phyloP scores from a whole-genome alignment of 2,329 filamentous ascomycete species.

The Hypoxylon sp. region DNA sequence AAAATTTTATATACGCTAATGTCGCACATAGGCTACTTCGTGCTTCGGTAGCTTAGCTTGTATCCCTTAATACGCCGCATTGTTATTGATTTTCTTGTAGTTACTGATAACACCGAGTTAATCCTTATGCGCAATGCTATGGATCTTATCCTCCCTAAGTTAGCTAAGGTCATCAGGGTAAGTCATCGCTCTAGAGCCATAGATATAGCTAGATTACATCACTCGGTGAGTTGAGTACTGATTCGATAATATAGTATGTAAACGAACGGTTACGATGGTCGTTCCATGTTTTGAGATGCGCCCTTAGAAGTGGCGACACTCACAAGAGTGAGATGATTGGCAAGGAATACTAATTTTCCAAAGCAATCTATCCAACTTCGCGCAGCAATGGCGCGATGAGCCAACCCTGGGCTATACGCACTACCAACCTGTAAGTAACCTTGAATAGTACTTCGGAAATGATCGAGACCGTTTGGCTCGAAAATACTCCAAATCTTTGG shows the following conservation, averaged over 20 bases:
- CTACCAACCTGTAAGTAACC: conserved; percentile 39
- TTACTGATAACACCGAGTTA: conserved; percentile 66
- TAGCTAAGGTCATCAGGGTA: conserved; percentile 78
- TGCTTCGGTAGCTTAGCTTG: conserved; percentile 24
- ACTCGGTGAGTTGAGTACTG: conserved; percentile 1
- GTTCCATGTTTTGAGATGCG: neutral
- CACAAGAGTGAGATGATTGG: neutral
- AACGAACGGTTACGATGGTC: neutral
- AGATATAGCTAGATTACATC: neutral
- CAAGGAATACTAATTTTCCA: conserved; percentile 6
- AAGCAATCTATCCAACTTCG: conserved; percentile 79
- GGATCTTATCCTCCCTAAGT: conserved; percentile 81
- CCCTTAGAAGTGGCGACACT: neutral
- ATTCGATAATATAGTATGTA: conserved; percentile 25
- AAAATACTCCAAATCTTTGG: neutral
- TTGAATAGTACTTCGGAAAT: neutral
- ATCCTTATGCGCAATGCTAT: conserved; percentile 83
- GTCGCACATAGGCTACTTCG: conserved; percentile 62
- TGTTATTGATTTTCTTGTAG: conserved; percentile 19
- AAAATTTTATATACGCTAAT: conserved; percentile 21
- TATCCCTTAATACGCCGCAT: neutral
- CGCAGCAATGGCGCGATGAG: conserved; percentile 71
- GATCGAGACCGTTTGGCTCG: neutral
- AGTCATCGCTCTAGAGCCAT: conserved; percentile 2
- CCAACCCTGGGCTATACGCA: conserved; percentile 83